phyloP scores from a whole-genome alignment of 2,329 filamentous ascomycete genomes.

The Pseudofabraea citricarpa region DNA sequence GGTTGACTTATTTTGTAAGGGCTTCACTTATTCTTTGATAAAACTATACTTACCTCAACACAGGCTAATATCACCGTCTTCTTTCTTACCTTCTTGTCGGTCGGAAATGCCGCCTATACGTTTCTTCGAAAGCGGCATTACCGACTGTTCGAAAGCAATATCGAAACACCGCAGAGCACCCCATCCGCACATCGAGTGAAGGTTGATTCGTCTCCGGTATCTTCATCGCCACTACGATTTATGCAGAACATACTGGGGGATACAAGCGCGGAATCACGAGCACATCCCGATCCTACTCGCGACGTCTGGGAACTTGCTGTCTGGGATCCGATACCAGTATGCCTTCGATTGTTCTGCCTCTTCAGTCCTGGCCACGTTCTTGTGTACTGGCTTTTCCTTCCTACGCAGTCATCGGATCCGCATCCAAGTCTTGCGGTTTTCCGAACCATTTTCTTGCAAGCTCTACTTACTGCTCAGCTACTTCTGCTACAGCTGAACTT shows the following conservation, averaged over 20 bases:
- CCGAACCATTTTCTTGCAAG: constrained; percentile 72
- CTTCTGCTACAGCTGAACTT: constrained; percentile 69
- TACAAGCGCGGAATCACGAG: constrained; percentile 72
- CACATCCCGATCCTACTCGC: constrained; percentile 73
- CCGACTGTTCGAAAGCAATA: constrained; percentile 81
- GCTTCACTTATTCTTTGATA: neutral
- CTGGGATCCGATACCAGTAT: constrained; percentile 89
- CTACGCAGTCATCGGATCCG: constrained; percentile 68
- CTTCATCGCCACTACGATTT: constrained; percentile 74
- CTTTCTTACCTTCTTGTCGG: constrained; percentile 60
- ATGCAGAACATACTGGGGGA: constrained; percentile 63
- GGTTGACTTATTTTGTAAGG: constrained; percentile 57
- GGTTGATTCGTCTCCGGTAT: constrained; percentile 76
- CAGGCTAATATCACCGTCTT: constrained; percentile 70
- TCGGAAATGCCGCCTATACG: constrained; percentile 74
- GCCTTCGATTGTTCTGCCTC: constrained; percentile 75
- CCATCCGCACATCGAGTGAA: constrained; percentile 84
- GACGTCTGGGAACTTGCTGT: constrained; percentile 95
- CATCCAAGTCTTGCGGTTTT: constrained; percentile 82
- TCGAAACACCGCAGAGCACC: constrained; percentile 72
- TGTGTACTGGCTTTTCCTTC: constrained; percentile 84
- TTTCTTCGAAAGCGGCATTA: constrained; percentile 81
- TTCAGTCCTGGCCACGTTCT: constrained; percentile 94
- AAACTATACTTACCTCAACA: constrained; percentile 9
- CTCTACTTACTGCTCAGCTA: constrained; percentile 73